Percentiles rank a stretch among this genome's conserved stretches.
Conservation (phyloP, 345 rosid species). For the Melaleuca alternifolia region DNA sequence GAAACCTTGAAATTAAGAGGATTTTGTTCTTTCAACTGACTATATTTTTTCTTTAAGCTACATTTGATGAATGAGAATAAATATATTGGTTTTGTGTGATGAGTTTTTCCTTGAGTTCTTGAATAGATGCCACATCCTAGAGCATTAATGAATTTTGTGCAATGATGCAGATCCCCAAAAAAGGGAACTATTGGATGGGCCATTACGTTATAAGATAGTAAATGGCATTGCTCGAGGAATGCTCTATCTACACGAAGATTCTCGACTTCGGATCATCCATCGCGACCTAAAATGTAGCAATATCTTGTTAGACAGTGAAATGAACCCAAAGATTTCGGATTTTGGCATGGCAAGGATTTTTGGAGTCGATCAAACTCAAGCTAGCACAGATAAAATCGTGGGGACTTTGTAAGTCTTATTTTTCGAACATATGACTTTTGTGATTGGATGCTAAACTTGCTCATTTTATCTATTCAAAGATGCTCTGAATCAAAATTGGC, state of each 20-base stretch:
- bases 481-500: neutral
- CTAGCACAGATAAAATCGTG: neutral
- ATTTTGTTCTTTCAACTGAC: no score
- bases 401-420: neutral
- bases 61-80: no score
- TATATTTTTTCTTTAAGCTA: no score
- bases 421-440: neutral
- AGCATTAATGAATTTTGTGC: neutral
- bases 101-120: neutral
- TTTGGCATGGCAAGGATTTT: neutral
- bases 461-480: neutral
- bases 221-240: neutral
- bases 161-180: accelerated
- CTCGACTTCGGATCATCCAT: neutral
- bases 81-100: neutral
- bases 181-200: neutral
- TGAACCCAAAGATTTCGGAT: neutral
- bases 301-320: neutral
- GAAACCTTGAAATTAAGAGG: no score
- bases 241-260: neutral
- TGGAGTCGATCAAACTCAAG: neutral
- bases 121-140: neutral
- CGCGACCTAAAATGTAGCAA: neutral
- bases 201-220: neutral
- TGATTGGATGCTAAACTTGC: neutral